Conservation (phyloP, 768 basidiomycete species). For the Russula sp. region DNA sequence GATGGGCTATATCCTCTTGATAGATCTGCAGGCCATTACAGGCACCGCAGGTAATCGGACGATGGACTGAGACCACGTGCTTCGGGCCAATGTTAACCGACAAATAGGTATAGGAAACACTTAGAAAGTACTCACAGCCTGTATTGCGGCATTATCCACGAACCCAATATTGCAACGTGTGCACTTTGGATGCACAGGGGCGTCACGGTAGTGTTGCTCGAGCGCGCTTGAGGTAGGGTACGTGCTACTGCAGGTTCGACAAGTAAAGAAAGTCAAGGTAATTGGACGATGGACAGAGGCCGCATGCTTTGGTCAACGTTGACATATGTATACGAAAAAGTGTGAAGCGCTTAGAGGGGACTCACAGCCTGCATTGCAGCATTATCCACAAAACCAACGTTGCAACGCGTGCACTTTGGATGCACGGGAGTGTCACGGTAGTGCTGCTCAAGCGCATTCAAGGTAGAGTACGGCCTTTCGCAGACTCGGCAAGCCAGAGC, state of each 20-base stretch:
- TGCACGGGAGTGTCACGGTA: conserved; percentile 39
- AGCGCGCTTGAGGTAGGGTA: conserved; percentile 23
- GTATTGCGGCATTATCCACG: conserved; percentile 29
- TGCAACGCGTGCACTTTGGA: conserved; percentile 39
- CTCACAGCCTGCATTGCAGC: conserved; percentile 32
- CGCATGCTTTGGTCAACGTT: conserved; percentile 28
- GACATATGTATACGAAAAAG: not conserved
- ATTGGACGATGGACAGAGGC: not conserved
- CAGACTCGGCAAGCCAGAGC: not conserved
- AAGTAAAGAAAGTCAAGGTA: not conserved
- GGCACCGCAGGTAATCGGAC: conserved; percentile 7
- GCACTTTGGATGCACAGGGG: conserved; percentile 40
- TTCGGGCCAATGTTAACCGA: conserved; percentile 15
- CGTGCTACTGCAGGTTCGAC: conserved; percentile 3
- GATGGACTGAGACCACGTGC: conserved; percentile 26
- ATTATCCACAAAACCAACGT: conserved; percentile 36
- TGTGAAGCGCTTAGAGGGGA: not conserved
- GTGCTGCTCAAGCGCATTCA: conserved; percentile 36
- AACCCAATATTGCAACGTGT: conserved; percentile 38
- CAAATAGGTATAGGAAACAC: not conserved
- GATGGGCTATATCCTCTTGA: conserved; percentile 13
- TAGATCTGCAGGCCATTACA: conserved; percentile 18
- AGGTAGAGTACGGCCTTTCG: not conserved
- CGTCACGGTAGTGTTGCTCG: conserved; percentile 41
- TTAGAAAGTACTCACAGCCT: conserved; percentile 29